phyloP scores from a whole-genome alignment of 2,329 filamentous ascomycete genomes.

The Xenoacremonium recifei region DNA sequence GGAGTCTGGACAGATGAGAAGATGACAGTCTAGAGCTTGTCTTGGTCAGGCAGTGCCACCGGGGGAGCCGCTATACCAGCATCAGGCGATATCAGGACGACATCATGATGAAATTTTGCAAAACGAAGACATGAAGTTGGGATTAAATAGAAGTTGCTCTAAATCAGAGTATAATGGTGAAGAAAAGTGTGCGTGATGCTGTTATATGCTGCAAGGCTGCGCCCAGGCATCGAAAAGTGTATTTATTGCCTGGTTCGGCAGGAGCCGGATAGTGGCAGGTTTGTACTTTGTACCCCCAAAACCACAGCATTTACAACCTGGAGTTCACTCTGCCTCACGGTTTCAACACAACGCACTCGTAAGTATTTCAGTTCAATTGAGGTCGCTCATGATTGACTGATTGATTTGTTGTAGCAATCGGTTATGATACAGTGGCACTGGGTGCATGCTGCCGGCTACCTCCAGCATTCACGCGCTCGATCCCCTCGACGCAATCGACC shows the following conservation, averaged over 20 bases:
- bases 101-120: constrained; percentile 1
- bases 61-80: not conserved
- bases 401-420: constrained; percentile 32
- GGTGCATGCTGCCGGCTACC: constrained; percentile 22
- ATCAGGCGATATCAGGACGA: not conserved
- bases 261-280: constrained; percentile 18
- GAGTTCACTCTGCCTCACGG: no score
- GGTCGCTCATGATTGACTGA: constrained; percentile 16
- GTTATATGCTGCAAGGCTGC: not conserved
- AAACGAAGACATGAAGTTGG: no score
- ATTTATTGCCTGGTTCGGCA: constrained; percentile 13
- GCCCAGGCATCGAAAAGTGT: not conserved
- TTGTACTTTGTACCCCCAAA: not conserved
- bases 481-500: constrained; percentile 17
- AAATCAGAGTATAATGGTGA: no score
- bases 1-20: constrained; percentile 5
- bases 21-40: constrained; percentile 7
- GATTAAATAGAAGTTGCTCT: no score
- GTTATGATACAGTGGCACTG: constrained; percentile 33
- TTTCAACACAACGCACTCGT: constrained; percentile 4
- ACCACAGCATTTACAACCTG: no score
- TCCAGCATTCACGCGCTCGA: constrained; percentile 18
- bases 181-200: not conserved
- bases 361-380: constrained; percentile 8
- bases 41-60: not conserved